Conservation (phyloP, 225 moss, liverwort and hornwort genomes). For the Marchantia polymorpha region DNA sequence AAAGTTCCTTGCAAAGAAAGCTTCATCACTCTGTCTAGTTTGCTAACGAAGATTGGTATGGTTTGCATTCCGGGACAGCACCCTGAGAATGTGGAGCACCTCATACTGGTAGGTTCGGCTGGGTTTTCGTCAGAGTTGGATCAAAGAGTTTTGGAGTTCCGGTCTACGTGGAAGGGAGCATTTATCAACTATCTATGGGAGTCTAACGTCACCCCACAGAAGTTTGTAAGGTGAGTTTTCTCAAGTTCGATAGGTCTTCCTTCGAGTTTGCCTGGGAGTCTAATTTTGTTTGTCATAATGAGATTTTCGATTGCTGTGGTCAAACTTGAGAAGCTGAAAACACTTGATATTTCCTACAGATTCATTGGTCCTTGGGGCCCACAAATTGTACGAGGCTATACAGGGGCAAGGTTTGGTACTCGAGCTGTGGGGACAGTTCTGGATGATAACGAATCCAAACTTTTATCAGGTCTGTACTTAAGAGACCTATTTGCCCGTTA, state of each 20-base stretch:
- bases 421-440: constrained; percentile 54
- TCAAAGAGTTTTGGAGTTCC: constrained; percentile 56
- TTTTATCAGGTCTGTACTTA: constrained; percentile 60
- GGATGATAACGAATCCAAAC: constrained; percentile 58
- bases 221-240: constrained; percentile 59
- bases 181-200: constrained; percentile 85
- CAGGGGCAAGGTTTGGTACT: constrained; percentile 77
- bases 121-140: constrained; percentile 61
- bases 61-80: constrained; percentile 47
- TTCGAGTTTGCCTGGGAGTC: not conserved
- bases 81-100: constrained; percentile 93
- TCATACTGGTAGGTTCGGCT: constrained; percentile 79
- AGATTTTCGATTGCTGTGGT: not conserved
- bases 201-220: constrained; percentile 76
- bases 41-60: not conserved
- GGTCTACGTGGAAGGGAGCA: constrained; percentile 70
- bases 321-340: not conserved
- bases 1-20: not conserved
- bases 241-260: not conserved
- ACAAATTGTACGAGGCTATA: constrained; percentile 74
- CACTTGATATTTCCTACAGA: constrained; percentile 37
- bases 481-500: not conserved
- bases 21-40: not conserved
- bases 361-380: constrained; percentile 94
- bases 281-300: not conserved